Base-by-base conservation (phyloP, 1,284 basidiomycete species). In the Cystobasidiaceae sp. region DNA sequence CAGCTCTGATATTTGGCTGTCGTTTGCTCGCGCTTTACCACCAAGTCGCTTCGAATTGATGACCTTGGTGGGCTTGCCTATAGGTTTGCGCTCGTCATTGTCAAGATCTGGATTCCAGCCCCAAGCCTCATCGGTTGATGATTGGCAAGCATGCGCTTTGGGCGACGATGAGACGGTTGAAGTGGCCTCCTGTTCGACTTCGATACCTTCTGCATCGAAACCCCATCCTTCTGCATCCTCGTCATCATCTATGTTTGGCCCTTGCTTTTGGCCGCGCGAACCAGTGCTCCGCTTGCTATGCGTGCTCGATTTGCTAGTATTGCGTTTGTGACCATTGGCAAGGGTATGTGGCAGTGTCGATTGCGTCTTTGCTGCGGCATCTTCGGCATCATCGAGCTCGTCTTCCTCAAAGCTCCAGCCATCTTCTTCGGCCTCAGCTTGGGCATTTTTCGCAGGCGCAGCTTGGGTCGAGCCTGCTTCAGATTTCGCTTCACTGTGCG, bases 1-100 rank as follows among this genome's bases (percentile, higher is more conserved):
- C n/a, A n/a, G n/a, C n/a, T n/a, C n/a, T n/a, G n/a, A n/a, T n/a
- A n/a, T n/a, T n/a, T n/a, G n/a, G n/a, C n/a, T n/a, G n/a, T n/a
- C n/a, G n/a, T n/a, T n/a, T 57, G 54, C 21, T 23, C 68, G 41
- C 41, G 60, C 41, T 44, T 56, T 56, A 56, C 65, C 68, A 60
- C 19, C 59, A 44, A 30, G 61, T 55, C 9, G 62, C 59, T 32
- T 65, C 50, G 33, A 46, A 19, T 34, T 43, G 4, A 59, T 28
- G 9, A 59, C 44, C 37, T 49, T 46, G 7, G 56, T 49, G 19
- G 56, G 56, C 30, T 59, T 59, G 11, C 56, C 45, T n/a, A 59
- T 48, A 6, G 56, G 56, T 8, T n/a, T n/a, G n/a, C 15, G 15
- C n/a, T 33, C 45, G 5, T 32, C 28, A 19, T 59, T 32, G 9